Conservation (phyloP, 2,329 filamentous ascomycete species). For the Zymoseptoria brevis region DNA sequence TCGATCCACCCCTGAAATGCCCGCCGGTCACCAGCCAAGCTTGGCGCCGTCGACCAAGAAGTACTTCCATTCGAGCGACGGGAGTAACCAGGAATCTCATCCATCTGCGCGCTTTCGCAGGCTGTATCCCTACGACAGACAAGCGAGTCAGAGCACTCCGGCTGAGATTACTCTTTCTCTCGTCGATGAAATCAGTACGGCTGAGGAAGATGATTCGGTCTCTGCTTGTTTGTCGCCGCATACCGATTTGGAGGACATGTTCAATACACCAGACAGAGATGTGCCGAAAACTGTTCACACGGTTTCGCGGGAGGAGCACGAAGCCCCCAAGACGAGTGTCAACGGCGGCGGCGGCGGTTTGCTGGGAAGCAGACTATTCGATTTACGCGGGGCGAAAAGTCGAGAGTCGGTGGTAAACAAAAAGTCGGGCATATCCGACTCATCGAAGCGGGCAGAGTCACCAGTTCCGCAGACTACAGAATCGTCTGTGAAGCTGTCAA, state of each 20-base stretch:
- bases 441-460: background rate
- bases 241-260: background rate
- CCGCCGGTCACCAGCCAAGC: conserved; percentile 4
- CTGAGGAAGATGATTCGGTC: background rate
- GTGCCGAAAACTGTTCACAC: background rate
- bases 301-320: background rate
- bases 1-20: conserved; percentile 14
- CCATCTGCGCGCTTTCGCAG: conserved; percentile 4
- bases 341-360: background rate
- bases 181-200: background rate
- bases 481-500: background rate
- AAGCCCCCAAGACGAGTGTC: background rate
- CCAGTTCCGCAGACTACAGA: background rate
- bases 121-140: background rate
- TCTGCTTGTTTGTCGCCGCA: background rate
- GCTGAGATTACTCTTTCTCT: background rate
- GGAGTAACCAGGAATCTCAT: conserved; percentile 6
- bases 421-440: background rate
- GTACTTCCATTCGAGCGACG: conserved; percentile 11
- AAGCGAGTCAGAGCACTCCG: background rate
- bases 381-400: background rate
- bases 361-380: background rate
- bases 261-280: background rate
- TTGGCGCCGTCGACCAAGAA: conserved; percentile 5
- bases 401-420: background rate